Conservation (phyloP, 192 early-diverging fungal genomes). For the Entomortierella lignicola region DNA sequence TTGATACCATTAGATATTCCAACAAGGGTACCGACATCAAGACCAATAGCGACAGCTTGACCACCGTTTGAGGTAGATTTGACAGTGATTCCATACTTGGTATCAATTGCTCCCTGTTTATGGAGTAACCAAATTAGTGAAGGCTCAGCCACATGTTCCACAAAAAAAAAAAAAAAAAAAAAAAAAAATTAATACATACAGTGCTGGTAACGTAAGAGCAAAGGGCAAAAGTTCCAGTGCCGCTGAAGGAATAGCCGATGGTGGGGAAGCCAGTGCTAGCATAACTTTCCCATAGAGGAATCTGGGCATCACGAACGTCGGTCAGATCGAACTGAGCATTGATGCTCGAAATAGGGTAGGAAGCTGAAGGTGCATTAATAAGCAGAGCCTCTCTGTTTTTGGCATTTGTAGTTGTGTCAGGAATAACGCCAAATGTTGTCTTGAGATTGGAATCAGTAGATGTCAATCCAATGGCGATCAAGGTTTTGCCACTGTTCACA, state of each 20-base stretch:
- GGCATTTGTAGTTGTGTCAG: slow-evolving; percentile 6
- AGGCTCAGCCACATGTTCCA: no score
- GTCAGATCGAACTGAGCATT: slow-evolving; percentile 15
- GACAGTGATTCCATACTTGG: background rate
- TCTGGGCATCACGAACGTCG: slow-evolving; percentile 10
- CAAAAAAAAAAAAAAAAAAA: no score
- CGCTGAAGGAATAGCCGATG: slow-evolving; percentile 12
- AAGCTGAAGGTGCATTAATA: background rate
- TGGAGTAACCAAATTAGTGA: no score
- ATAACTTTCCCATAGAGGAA: slow-evolving; percentile 2
- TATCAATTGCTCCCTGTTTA: no score
- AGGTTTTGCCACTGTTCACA: background rate
- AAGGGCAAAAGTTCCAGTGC: background rate
- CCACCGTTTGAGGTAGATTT: background rate
- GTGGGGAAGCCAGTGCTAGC: slow-evolving; percentile 1
- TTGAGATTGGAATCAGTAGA: background rate
- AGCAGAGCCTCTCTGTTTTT: slow-evolving; percentile 1
- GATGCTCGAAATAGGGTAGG: slow-evolving; percentile 13
- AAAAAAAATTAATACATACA: slow-evolving; percentile 10
- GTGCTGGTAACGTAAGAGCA: background rate
- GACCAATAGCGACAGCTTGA: slow-evolving; percentile 18
- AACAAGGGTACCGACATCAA: slow-evolving; percentile 24
- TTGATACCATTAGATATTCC: slow-evolving; percentile 17
- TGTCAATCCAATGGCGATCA: slow-evolving; percentile 30
- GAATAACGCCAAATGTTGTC: slow-evolving; percentile 7